Base-by-base conservation (phyloP, 2,329 filamentous ascomycete genomes). In the Aureobasidium zeae region DNA sequence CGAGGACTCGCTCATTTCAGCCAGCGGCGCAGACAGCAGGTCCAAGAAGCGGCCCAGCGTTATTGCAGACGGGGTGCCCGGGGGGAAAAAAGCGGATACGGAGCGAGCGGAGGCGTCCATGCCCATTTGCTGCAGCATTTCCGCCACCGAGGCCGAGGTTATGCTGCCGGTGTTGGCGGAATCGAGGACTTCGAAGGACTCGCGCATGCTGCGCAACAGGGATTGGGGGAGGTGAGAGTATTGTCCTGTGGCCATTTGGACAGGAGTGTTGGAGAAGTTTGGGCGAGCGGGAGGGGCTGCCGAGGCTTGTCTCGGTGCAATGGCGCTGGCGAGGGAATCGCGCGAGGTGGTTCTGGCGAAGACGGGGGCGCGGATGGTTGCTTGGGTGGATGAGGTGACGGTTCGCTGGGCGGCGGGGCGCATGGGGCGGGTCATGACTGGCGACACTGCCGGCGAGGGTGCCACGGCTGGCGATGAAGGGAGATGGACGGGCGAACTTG, bases 131-230 rank as follows among this genome's bases (percentile, higher is more conserved):
- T 75, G 77, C 22, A 98, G 74, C 75, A 94, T 94, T 55, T 93
- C 85, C 12, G 78, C 78, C 4, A 98, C 79, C 59, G 94, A 86
- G 16, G 89, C 83, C 47, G 83, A 74, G 52, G 81, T 83, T 49
- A 98, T 81, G 38, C 76, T 70, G 13, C 89, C 88, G 57, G 91
- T 86, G 56, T 86, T 88, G 63, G 91, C 82, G 48, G 86, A 76
- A 62, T 96, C 91, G 34, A 98, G 72, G 47, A 95, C 87, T 62
- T 93, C 86, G 63, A 96, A 98, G 0, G 83, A 86, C 59, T 96
- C 89, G 48, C 91, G 78, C 64, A 98, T 76, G 54, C 86, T 85
- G 56, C 88, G 79, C 25, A 95, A 78, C 54, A 95, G 86, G 3
- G 84, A 72, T 2, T 86, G 79, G 26, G 89, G 83, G 30, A 96